A percentile compares a stretch with the other conserved stretches of the same genome.
Conservation (phyloP, 345 rosid species). For the Populus tremula region DNA sequence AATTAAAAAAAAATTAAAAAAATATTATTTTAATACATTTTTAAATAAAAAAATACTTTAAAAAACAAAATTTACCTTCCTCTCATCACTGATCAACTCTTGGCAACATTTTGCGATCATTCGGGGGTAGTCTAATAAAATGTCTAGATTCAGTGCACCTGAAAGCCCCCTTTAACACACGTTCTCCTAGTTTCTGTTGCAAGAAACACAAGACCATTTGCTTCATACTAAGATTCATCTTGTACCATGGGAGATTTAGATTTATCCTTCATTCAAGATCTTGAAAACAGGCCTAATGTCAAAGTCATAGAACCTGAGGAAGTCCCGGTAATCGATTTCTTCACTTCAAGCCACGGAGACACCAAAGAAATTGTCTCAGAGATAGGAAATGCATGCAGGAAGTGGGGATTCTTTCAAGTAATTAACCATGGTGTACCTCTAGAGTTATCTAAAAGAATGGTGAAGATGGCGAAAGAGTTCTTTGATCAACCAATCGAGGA, state of each 20-base stretch:
- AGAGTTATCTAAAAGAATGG: conserved; percentile 28
- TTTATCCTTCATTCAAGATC: conserved; percentile 42
- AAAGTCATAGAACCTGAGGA: conserved; percentile 29
- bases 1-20: too few species aligned
- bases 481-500: conserved; percentile 48
- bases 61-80: too few species aligned
- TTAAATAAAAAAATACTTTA: too few species aligned
- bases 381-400: conserved; percentile 49
- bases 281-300: conserved; percentile 37
- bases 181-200: too few species aligned
- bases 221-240: too few species aligned
- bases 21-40: too few species aligned
- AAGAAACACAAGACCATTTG: too few species aligned
- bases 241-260: conserved; percentile 42
- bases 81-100: too few species aligned
- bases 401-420: conserved; percentile 65
- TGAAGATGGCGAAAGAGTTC: conserved; percentile 35
- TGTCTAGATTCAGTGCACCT: too few species aligned
- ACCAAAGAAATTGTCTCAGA: conserved; percentile 31
- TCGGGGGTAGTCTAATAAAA: too few species aligned
- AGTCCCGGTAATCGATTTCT: conserved; percentile 51
- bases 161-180: too few species aligned
- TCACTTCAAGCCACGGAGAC: conserved; percentile 17
- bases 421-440: conserved; percentile 43
- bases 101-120: too few species aligned